Evolutionary conservation across 805 yeast genomes (phyloP).

Genomic region (Candida golubevii): DNA sequence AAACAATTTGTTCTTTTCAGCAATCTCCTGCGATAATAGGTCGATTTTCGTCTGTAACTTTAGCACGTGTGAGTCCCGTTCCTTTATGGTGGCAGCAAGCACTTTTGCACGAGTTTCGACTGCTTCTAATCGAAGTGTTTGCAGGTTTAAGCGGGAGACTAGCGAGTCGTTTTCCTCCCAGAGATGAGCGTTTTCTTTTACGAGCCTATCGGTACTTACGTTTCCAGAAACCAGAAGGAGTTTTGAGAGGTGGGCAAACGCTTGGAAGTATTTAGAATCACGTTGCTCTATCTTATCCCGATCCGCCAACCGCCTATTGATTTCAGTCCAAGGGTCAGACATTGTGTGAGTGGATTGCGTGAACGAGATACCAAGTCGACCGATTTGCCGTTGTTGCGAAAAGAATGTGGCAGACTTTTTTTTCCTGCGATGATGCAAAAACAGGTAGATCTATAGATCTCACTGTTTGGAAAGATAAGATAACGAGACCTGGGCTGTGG

Average conservation of each 20-base stretch:
- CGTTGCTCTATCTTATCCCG: constrained; percentile 33
- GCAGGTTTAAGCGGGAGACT: constrained; percentile 21
- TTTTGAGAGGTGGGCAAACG: constrained; percentile 29
- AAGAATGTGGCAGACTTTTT: too few relatives aligned
- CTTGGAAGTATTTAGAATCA: constrained; percentile 28
- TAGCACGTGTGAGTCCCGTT: constrained; percentile 7
- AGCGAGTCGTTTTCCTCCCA: constrained; percentile 22
- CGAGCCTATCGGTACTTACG: constrained; percentile 7
- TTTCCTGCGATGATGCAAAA: too few relatives aligned
- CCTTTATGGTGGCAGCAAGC: constrained; percentile 12
- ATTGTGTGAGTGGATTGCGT: background rate
- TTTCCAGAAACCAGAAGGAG: constrained; percentile 9
- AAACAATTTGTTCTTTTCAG: constrained; percentile 52
- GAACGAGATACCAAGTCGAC: too few relatives aligned
- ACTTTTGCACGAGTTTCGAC: constrained; percentile 17
- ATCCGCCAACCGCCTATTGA: constrained; percentile 21
- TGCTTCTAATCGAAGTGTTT: constrained; percentile 25
- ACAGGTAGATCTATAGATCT: too few relatives aligned
- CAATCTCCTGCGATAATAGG: constrained; percentile 25
- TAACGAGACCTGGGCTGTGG: too few relatives aligned
- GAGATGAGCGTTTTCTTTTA: constrained; percentile 18
- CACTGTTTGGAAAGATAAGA: too few relatives aligned
- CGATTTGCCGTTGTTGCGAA: background rate
- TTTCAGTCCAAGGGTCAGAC: constrained; percentile 22
- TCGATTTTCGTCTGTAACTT: constrained; percentile 17